Evolutionary conservation across 2,329 filamentous ascomycete genomes (phyloP).

Genomic region (Lasiodiplodia sp.): DNA sequence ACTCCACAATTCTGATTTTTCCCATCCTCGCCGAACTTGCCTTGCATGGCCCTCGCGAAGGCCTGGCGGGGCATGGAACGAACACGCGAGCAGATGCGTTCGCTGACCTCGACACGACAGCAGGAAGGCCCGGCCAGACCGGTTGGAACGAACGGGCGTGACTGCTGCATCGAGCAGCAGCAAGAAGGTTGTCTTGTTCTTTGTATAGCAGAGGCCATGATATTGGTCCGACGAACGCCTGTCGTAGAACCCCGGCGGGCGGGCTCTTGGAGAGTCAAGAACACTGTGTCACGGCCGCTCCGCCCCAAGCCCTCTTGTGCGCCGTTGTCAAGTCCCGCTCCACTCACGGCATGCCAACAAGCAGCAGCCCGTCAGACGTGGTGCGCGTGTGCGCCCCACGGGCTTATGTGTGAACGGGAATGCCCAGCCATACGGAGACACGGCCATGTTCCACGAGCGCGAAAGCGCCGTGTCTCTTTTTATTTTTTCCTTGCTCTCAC

Average conservation of each 20-base stretch:
- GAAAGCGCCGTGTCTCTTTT: slow-evolving; percentile 27
- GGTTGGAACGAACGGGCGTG: background rate
- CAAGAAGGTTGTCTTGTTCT: background rate
- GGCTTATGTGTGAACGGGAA: slow-evolving; percentile 20
- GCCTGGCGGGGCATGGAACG: background rate
- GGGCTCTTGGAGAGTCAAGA: background rate
- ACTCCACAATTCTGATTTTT: slow-evolving; percentile 14
- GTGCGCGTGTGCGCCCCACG: slow-evolving; percentile 20
- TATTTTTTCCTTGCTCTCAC: slow-evolving; percentile 29
- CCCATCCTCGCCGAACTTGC: background rate
- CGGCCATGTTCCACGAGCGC: slow-evolving; percentile 17
- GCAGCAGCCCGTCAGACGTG: slow-evolving; percentile 20
- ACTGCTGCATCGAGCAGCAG: slow-evolving; percentile 1
- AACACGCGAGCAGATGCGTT: background rate
- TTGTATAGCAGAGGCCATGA: slow-evolving; percentile 24
- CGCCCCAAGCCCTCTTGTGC: background rate
- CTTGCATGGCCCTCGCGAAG: background rate
- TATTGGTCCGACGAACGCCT: slow-evolving; percentile 15
- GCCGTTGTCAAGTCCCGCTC: slow-evolving; percentile 9
- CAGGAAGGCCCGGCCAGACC: background rate
- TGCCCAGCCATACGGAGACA: slow-evolving; percentile 15
- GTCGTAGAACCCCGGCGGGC: slow-evolving; percentile 10
- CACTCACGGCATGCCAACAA: slow-evolving; percentile 10
- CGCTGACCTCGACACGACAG: background rate
- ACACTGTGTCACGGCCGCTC: background rate